phyloP scores from a whole-genome alignment of 352 stramenopile genomes.

The Phytophthora chlamydospora region DNA sequence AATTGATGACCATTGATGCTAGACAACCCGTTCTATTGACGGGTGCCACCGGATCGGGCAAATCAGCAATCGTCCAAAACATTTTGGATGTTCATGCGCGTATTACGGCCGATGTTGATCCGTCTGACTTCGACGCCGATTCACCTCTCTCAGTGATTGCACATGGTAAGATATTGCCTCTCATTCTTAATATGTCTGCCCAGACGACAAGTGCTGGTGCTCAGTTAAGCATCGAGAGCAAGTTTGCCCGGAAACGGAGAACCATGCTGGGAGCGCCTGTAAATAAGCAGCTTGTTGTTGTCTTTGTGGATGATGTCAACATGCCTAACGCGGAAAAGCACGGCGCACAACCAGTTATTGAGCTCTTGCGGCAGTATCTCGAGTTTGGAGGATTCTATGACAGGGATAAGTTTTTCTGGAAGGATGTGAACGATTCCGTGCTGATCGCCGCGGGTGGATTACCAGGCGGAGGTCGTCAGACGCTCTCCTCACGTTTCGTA shows the following conservation, averaged over 20 bases:
- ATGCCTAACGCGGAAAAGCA: slow-evolving; percentile 83
- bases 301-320: slow-evolving; percentile 94
- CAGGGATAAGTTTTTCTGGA: slow-evolving; percentile 86
- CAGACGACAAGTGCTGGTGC: slow-evolving; percentile 84
- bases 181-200: slow-evolving; percentile 87
- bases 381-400: slow-evolving; percentile 83
- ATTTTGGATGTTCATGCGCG: slow-evolving; percentile 53
- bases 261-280: slow-evolving; percentile 89
- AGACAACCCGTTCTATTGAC: slow-evolving; percentile 87
- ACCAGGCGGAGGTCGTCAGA: slow-evolving; percentile 58
- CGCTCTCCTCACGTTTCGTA: slow-evolving; percentile 68
- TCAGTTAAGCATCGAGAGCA: slow-evolving; percentile 89
- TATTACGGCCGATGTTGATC: slow-evolving; percentile 27
- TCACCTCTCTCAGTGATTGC: slow-evolving; percentile 25
- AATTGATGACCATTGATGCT: slow-evolving; percentile 59
- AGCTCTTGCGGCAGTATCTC: slow-evolving; percentile 77
- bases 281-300: slow-evolving; percentile 71
- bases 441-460: slow-evolving; percentile 69
- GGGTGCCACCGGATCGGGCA: slow-evolving; percentile 88
- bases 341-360: slow-evolving; percentile 76
- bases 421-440: slow-evolving; percentile 72
- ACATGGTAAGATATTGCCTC: slow-evolving; percentile 44
- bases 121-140: slow-evolving; percentile 12
- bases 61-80: slow-evolving; percentile 85
- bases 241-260: slow-evolving; percentile 92